A percentile compares a stretch with the other conserved stretches of the same genome.
Conservation (phyloP, 2,329 filamentous ascomycete species). For the Pseudocercospora musae region DNA sequence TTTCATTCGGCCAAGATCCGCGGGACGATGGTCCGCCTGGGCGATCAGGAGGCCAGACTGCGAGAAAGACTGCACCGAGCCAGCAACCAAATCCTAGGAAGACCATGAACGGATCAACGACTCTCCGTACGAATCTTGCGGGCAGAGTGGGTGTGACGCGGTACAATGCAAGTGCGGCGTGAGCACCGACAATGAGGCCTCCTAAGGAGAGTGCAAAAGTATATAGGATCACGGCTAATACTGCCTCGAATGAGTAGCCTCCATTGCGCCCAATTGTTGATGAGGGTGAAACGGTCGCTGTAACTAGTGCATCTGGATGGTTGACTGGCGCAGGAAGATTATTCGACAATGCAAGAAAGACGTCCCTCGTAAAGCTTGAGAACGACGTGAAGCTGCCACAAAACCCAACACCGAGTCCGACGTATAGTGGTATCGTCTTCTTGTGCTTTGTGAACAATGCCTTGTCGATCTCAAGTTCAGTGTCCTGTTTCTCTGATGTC, state of each 20-base stretch:
- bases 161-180: conserved; percentile 65
- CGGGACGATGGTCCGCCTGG: conserved; percentile 32
- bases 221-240: conserved; percentile 69
- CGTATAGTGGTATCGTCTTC: conserved; percentile 84
- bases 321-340: conserved; percentile 57
- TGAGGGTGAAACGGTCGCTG: conserved; percentile 22
- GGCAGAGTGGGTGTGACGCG: conserved; percentile 59
- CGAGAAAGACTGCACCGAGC: conserved; percentile 71
- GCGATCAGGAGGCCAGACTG: conserved; percentile 65
- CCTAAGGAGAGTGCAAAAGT: conserved; percentile 69
- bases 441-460: conserved; percentile 55
- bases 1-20: conserved; percentile 44
- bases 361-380: conserved; percentile 77
- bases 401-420: conserved; percentile 81
- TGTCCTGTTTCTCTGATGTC: conserved; percentile 26
- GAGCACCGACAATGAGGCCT: conserved; percentile 68
- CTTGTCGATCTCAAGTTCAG: conserved; percentile 35
- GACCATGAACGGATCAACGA: conserved; percentile 63
- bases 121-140: conserved; percentile 53
- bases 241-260: conserved; percentile 79
- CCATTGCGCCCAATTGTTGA: conserved; percentile 52
- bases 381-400: conserved; percentile 90
- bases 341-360: conserved; percentile 76
- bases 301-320: conserved; percentile 32
- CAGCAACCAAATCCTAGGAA: conserved; percentile 70